Conservation (phyloP, 345 rosid species). For the Citrus inodora region DNA sequence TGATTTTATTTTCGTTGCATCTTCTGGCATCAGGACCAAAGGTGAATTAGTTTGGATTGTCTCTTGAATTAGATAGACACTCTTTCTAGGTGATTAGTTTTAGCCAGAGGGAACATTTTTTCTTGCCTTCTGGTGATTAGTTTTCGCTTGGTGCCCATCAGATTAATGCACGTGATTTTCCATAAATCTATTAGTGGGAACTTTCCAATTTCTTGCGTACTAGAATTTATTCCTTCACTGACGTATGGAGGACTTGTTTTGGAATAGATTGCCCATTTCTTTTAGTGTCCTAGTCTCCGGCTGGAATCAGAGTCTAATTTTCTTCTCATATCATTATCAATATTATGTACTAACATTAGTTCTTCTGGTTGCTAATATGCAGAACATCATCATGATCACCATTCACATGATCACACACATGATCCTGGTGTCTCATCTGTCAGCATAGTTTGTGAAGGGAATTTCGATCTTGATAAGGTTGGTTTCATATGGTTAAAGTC, state of each 20-base stretch:
- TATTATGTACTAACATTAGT: background rate
- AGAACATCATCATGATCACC: slow-evolving; percentile 74
- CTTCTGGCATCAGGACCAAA: background rate
- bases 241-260: background rate
- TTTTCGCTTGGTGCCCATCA: background rate
- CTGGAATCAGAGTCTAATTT: background rate
- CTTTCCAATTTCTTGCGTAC: background rate
- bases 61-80: background rate
- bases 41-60: background rate
- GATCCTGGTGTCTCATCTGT: slow-evolving; percentile 95
- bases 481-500: background rate
- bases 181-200: background rate
- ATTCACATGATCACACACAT: slow-evolving; percentile 71
- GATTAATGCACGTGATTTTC: background rate
- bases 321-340: background rate
- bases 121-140: background rate
- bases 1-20: background rate
- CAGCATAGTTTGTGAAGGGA: slow-evolving; percentile 91
- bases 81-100: background rate
- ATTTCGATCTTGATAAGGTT: slow-evolving; percentile 95
- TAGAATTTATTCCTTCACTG: background rate
- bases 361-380: slow-evolving; percentile 17
- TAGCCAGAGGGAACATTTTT: background rate
- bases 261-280: background rate
- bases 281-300: background rate